Evolutionary conservation across 139 green algal genomes (phyloP).

Genomic region (Coelastrella sp.): DNA sequence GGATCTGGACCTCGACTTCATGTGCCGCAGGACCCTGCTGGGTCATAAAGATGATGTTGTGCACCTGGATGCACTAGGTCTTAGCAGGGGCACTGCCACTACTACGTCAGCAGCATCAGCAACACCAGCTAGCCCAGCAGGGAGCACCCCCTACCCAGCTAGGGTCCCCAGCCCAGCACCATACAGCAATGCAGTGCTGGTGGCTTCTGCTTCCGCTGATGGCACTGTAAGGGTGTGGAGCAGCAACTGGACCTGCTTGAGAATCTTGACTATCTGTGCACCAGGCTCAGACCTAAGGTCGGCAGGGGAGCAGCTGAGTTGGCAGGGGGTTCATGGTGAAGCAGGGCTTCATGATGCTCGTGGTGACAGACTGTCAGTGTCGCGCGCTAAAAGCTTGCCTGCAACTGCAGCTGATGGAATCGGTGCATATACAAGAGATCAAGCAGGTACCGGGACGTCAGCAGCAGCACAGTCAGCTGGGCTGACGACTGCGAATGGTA

Average conservation of each 20-base stretch:
- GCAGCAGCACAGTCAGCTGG: too few species aligned
- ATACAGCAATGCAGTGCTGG: slow-evolving; percentile 49
- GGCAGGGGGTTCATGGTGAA: not conserved
- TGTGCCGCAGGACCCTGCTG: slow-evolving; percentile 85
- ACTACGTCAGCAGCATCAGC: not conserved
- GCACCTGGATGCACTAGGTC: slow-evolving; percentile 60
- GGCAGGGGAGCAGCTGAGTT: not conserved
- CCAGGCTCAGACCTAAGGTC: not conserved
- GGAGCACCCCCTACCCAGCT: too few species aligned
- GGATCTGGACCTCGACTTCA: slow-evolving; percentile 86
- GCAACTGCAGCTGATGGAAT: not conserved
- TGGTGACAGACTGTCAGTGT: too few species aligned
- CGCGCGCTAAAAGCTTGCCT: not conserved
- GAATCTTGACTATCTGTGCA: slow-evolving; percentile 56
- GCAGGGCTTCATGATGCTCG: too few species aligned
- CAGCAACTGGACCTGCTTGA: slow-evolving; percentile 62
- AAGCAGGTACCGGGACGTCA: too few species aligned
- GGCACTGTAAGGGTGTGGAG: slow-evolving; percentile 86
- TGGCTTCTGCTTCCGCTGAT: slow-evolving; percentile 81
- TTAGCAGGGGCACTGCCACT: slow-evolving; percentile 16
- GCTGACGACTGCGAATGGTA: too few species aligned
- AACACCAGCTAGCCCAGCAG: not conserved
- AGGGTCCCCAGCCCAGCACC: not conserved
- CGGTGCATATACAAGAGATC: too few species aligned
- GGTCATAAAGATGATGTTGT: slow-evolving; percentile 91